Base-by-base conservation (phyloP, 257 asterid genomes). In the Osmanthus fragrans region DNA sequence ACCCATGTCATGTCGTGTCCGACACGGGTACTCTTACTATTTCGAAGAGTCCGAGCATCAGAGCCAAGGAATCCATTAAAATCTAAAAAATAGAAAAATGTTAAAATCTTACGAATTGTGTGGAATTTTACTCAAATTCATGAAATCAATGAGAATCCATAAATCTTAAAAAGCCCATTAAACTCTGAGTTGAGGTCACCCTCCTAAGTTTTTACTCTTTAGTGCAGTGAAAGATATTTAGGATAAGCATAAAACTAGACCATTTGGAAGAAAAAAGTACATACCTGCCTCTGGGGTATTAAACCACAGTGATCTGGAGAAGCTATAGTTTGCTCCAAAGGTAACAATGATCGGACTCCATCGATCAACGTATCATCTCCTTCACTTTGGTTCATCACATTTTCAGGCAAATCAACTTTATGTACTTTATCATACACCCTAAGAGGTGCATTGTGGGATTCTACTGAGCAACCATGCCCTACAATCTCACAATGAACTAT, bases 261-360 rank as follows among this genome's bases (percentile, higher is more conserved):
- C 56, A 45, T 29, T 76, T 73, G 30, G 79, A 65, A 73, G 69
- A 39, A 73, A 72, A 76, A 47, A 37, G 12, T 65, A 82, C 85
- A 79, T 86, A 87, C 94, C 67, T 83, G 82, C 65, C 63, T 79
- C 74, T 70, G 86, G 21, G 71, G 83, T 56, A 74, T 73, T 72
- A 72, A 73, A 67, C 77, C 79, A 36, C 63, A 13, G 75, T 82
- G 73, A 77, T 72, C 83, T 56, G 82, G 70, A 60, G 78, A 30
- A 51, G 77, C 73, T 54, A 40, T 56, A 45, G 77, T 71, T 77
- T 82, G 78, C 84, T 81, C 80, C 30, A 80, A 45, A 40, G 33
- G 76, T 72, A 64, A 80, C 72, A 68, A 40, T 23, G 71, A 25
- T 47, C 27, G 83, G 65, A n/a, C 86, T 66, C 69, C 79, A 40